phyloP scores from a whole-genome alignment of 306 rosid species.

The Comarum palustre region DNA sequence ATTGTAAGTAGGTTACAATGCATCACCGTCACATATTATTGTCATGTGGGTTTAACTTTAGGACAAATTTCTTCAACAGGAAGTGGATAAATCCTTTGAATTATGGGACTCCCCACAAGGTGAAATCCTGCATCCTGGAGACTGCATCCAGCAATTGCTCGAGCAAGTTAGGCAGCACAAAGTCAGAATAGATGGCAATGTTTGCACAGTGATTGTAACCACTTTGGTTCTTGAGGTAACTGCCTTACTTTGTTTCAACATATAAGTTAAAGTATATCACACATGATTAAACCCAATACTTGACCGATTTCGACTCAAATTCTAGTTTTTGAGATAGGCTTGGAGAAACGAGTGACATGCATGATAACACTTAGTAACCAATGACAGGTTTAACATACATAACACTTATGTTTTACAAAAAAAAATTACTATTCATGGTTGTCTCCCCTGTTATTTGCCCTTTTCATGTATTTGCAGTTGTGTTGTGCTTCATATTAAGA shows the following conservation, averaged over 20 bases:
- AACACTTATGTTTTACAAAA: background rate
- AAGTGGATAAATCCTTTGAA: conserved; percentile 55
- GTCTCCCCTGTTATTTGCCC: background rate
- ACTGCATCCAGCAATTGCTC: conserved; percentile 64
- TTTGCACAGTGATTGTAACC: conserved; percentile 76
- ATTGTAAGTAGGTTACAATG: background rate
- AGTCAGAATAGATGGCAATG: conserved; percentile 66
- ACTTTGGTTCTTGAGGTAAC: conserved; percentile 82
- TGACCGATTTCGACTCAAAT: background rate
- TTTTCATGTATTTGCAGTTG: background rate
- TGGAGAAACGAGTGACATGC: background rate
- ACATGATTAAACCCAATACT: background rate
- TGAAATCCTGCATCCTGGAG: conserved; percentile 46
- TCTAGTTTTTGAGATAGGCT: background rate
- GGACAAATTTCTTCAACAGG: conserved; percentile 38
- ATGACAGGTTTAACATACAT: background rate
- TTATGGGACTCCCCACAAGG: conserved; percentile 47
- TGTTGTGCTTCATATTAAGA: background rate
- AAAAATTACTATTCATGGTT: background rate
- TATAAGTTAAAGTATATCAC: background rate
- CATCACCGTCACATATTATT: background rate
- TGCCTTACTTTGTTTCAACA: conserved; percentile 2
- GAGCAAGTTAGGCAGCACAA: conserved; percentile 70
- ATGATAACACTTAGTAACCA: background rate
- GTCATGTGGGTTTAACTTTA: background rate